Evolutionary conservation across 768 basidiomycete genomes (phyloP).

Genomic region (Amanita pallidorosea): DNA sequence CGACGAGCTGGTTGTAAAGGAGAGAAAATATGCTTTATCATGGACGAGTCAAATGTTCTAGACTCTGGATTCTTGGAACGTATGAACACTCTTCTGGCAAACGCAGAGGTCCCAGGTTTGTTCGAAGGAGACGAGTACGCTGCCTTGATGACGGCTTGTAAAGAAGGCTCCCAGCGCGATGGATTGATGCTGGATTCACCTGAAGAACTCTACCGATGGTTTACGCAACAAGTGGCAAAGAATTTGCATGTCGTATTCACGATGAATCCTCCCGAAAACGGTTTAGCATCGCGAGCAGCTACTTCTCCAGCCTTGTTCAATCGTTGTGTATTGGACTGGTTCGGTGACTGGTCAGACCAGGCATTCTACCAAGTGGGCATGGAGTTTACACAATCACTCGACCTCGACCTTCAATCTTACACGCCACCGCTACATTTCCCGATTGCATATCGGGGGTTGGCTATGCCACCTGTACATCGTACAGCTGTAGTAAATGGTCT

Average conservation of each 20-base stretch:
- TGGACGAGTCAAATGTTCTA: conserved; percentile 99
- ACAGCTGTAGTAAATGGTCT: conserved; percentile 89
- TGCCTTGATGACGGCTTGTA: conserved; percentile 97
- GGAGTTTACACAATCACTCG: conserved; percentile 92
- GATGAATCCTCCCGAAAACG: conserved; percentile 97
- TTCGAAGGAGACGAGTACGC: conserved; percentile 99
- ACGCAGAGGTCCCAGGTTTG: conserved; percentile 99
- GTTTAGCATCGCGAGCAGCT: conserved; percentile 89
- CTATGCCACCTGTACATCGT: conserved; percentile 83
- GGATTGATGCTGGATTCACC: conserved; percentile 97
- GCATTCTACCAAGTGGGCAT: conserved; percentile 97
- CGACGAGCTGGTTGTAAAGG: conserved; percentile 96
- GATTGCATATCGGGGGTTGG: conserved; percentile 73
- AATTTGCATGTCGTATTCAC: conserved; percentile 99
- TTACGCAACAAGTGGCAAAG: conserved; percentile 95
- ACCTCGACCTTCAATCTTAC: conserved; percentile 82
- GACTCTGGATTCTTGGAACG: conserved; percentile 98
- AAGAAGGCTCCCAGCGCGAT: conserved; percentile 98
- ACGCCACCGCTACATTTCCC: conserved; percentile 78
- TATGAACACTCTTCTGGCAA: conserved; percentile 99
- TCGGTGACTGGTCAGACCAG: conserved; percentile 98
- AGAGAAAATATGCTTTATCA: conserved; percentile 99
- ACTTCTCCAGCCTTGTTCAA: conserved; percentile 98
- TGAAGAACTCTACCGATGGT: conserved; percentile 97
- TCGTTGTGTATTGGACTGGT: conserved; percentile 99